Percentiles rank a stretch among this genome's conserved stretches.
Evolutionary conservation across 805 yeast genomes (phyloP).

Genomic region (Candida caryicola): DNA sequence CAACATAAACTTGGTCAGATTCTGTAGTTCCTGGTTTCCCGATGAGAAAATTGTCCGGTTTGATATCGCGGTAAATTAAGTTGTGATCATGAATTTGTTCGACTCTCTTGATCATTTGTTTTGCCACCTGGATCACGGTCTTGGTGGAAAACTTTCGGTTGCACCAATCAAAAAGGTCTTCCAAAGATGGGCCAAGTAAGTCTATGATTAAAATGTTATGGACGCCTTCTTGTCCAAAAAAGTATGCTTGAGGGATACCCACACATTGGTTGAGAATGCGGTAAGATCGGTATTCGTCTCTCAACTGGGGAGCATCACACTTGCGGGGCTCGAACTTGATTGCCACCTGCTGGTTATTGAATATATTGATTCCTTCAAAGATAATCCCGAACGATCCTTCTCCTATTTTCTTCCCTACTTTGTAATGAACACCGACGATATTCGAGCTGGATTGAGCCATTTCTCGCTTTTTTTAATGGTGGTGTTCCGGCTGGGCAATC

Average conservation of each 20-base stretch:
- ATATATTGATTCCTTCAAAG: slow-evolving; percentile 90
- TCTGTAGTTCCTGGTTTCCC: slow-evolving; percentile 84
- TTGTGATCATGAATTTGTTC: slow-evolving; percentile 86
- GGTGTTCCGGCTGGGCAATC: neutral
- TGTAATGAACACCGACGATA: slow-evolving; percentile 91
- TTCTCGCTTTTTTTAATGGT: neutral
- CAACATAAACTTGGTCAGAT: slow-evolving; percentile 82
- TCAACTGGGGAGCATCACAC: slow-evolving; percentile 93
- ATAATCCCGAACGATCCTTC: slow-evolving; percentile 98
- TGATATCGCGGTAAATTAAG: slow-evolving; percentile 92
- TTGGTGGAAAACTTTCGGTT: slow-evolving; percentile 83
- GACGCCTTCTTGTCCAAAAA: slow-evolving; percentile 96
- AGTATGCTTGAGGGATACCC: slow-evolving; percentile 96
- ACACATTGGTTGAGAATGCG: slow-evolving; percentile 74
- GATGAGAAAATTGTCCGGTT: slow-evolving; percentile 94
- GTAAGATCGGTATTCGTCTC: slow-evolving; percentile 96
- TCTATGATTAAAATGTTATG: slow-evolving; percentile 95
- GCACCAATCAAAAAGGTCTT: slow-evolving; percentile 98
- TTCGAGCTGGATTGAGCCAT: slow-evolving; percentile 47
- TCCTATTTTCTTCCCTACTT: slow-evolving; percentile 95
- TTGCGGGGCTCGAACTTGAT: slow-evolving; percentile 96
- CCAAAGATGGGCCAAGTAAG: slow-evolving; percentile 90
- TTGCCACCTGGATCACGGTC: slow-evolving; percentile 90
- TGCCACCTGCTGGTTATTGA: slow-evolving; percentile 91
- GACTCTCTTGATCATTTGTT: slow-evolving; percentile 88